These are phyloP conservation scores for Ananas comosus DNA, from an alignment of 176 grass and related monocot species.

Conservation along the genomic window DNA sequence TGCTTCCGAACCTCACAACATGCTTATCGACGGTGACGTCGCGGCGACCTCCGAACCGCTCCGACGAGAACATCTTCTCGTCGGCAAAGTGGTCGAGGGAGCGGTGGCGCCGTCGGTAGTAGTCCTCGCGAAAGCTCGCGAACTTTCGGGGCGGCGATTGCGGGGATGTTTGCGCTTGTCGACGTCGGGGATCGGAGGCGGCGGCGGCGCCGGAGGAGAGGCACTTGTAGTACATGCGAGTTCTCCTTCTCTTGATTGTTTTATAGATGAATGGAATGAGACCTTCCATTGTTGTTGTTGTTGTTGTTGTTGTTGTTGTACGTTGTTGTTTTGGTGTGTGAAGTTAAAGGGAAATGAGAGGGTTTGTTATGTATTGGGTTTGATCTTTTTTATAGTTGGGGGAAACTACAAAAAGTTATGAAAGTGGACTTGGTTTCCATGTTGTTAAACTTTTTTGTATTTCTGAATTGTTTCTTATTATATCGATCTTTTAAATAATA, in stretches of 20 bases:
- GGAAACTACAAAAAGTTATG: too few relatives aligned
- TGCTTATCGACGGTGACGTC: too few relatives aligned
- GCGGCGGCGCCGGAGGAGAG: constrained; percentile 27
- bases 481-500: too few relatives aligned
- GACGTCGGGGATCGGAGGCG: constrained; percentile 13
- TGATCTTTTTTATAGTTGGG: too few relatives aligned
- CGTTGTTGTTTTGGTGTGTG: neutral
- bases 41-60: neutral
- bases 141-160: constrained; percentile 1
- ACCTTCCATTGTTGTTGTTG: constrained; percentile 50
- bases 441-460: too few relatives aligned
- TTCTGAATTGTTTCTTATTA: too few relatives aligned
- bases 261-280: constrained; percentile 79
- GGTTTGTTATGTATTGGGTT: neutral
- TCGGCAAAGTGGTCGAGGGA: constrained; percentile 53
- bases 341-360: neutral
- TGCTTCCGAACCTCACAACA: constrained; percentile 23
- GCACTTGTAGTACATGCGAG: constrained; percentile 47
- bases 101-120: constrained; percentile 39
- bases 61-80: constrained; percentile 29
- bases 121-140: neutral
- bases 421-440: too few relatives aligned
- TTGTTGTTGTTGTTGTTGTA: constrained; percentile 1
- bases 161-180: neutral
- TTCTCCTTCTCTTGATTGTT: constrained; percentile 57